Conservation (phyloP, 106 monocot species). For the Chionographis japonica region DNA sequence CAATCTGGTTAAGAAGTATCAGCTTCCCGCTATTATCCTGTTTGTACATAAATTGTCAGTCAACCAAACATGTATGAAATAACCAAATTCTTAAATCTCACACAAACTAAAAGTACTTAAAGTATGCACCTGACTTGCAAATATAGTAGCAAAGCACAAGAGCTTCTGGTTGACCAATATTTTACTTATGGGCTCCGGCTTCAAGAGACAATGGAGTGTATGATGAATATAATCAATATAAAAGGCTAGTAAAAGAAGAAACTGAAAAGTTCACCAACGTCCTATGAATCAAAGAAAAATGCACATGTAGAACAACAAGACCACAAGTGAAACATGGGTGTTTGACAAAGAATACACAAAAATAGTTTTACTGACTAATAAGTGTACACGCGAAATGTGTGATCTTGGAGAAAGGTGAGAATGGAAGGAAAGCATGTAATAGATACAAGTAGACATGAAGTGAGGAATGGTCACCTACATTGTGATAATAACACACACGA, state of each 20-base stretch:
- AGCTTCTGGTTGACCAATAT: slow-evolving; percentile 92
- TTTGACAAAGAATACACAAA: too few species aligned
- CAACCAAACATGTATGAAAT: neutral
- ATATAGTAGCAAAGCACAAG: slow-evolving; percentile 73
- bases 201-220: slow-evolving; percentile 16
- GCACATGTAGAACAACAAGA: too few species aligned
- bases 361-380: too few species aligned
- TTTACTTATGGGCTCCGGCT: slow-evolving; percentile 77
- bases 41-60: neutral
- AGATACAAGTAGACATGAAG: too few species aligned
- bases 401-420: too few species aligned
- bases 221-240: neutral
- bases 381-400: too few species aligned
- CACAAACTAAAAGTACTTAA: neutral
- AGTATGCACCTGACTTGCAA: slow-evolving; percentile 69
- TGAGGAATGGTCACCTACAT: too few species aligned
- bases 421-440: too few species aligned
- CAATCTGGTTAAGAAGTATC: slow-evolving; percentile 62
- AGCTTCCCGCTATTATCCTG: slow-evolving; percentile 73
- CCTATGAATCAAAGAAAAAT: too few species aligned
- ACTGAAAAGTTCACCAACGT: neutral
- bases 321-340: too few species aligned
- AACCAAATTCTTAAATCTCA: neutral
- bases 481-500: too few species aligned
- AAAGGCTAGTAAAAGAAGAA: neutral